These are phyloP conservation scores for Alternaria hordeiaustralica DNA, from an alignment of 2,329 filamentous ascomycete genomes.

Conservation along the genomic window DNA sequence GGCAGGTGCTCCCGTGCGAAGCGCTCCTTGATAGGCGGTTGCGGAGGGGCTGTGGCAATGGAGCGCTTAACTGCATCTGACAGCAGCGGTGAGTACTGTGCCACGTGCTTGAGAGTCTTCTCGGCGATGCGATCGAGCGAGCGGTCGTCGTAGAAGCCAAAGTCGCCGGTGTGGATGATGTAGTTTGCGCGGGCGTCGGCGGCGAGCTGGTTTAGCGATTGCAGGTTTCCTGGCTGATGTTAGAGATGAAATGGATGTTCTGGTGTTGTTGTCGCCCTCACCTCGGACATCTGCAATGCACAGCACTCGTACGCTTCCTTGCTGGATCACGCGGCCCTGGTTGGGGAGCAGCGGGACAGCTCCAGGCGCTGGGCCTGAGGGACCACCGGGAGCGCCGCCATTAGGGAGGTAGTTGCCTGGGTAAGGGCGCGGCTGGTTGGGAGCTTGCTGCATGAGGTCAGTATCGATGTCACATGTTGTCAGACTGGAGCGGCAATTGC, in stretches of 20 bases:
- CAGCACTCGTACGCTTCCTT: conserved; percentile 56
- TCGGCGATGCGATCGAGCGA: conserved; percentile 97
- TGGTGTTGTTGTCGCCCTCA: conserved; percentile 26
- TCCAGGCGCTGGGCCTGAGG: conserved; percentile 52
- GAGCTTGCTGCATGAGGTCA: conserved; percentile 54
- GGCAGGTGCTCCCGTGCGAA: conserved; percentile 83
- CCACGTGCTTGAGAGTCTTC: conserved; percentile 98
- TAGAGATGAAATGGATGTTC: neutral
- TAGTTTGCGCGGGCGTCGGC: conserved; percentile 94
- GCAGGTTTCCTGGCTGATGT: conserved; percentile 77
- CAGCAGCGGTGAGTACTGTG: conserved; percentile 95
- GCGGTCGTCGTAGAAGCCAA: conserved; percentile 97
- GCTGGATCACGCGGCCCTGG: conserved; percentile 60
- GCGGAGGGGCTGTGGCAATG: conserved; percentile 71
- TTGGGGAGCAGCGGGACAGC: conserved; percentile 59
- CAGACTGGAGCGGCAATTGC: conserved; percentile 4
- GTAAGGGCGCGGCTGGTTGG: conserved; percentile 59
- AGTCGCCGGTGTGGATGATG: conserved; percentile 98
- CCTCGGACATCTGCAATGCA: conserved; percentile 62
- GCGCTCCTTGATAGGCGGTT: conserved; percentile 77
- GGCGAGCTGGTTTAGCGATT: conserved; percentile 94
- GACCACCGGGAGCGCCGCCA: conserved; percentile 50
- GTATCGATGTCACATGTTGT: conserved; percentile 19
- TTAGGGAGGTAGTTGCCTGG: conserved; percentile 57
- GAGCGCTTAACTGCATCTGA: conserved; percentile 73